A percentile compares a stretch with the other conserved stretches of the same genome.
phyloP scores from a whole-genome alignment of 1,284 basidiomycete genomes.

The Tilletia setariae region DNA sequence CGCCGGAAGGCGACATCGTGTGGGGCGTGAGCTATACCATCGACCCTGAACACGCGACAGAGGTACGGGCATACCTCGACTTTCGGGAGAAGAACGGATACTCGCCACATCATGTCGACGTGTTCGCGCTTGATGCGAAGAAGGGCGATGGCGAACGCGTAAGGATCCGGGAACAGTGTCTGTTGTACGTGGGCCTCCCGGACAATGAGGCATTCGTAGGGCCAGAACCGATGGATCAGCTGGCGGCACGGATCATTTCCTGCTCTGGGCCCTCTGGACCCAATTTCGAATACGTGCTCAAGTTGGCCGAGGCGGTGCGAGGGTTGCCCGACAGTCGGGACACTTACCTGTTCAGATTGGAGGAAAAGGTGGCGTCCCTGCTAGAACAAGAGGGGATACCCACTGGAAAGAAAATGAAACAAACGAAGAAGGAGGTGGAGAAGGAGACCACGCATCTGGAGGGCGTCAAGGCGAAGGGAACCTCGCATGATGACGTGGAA shows the following conservation, averaged over 20 bases:
- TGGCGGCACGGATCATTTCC: constrained; percentile 69
- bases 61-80: constrained; percentile 79
- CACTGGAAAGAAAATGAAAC: background rate
- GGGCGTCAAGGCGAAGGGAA: background rate
- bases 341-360: constrained; percentile 71
- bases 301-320: constrained; percentile 67
- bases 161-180: constrained; percentile 57
- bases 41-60: constrained; percentile 67
- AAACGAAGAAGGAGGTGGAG: background rate
- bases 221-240: constrained; percentile 67
- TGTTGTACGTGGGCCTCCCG: constrained; percentile 72
- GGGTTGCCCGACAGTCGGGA: constrained; percentile 71
- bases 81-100: constrained; percentile 70
- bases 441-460: constrained; percentile 3
- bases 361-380: constrained; percentile 57
- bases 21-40: constrained; percentile 85
- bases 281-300: constrained; percentile 78
- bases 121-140: constrained; percentile 58
- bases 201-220: constrained; percentile 80
- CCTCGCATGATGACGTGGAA: background rate
- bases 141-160: constrained; percentile 61
- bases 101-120: constrained; percentile 33
- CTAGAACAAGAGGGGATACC: constrained; percentile 19
- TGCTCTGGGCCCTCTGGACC: constrained; percentile 76
- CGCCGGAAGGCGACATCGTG: constrained; percentile 60